Base-by-base conservation (phyloP, 2,329 filamentous ascomycete genomes). In the Phaeosphaeriaceae sp. region DNA sequence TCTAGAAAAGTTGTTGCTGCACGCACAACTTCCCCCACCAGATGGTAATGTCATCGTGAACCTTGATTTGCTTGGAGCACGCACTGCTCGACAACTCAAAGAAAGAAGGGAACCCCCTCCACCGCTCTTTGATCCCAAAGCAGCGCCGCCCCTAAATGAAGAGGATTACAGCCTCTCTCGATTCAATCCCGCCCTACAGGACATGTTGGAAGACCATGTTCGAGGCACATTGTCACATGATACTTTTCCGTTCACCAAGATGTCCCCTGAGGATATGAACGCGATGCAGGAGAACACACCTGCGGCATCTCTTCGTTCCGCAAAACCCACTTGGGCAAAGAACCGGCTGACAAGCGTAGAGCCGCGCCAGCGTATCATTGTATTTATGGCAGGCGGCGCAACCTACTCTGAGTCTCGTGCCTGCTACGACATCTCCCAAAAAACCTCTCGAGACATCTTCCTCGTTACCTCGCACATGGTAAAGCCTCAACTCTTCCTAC, bases 271-370 rank as follows among this genome's bases (percentile, higher is more conserved):
- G 50, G 76, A 81, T 60, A 82, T 87, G 46, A 74, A 82, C 41
- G 77, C 80, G 8, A 67, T 73, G 16, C 83, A 87, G 51, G 75
- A 83, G 30, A 66, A 83, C 36, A 77, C 80, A 1, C 53, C 58
- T 12, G 73, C 76, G 1, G 72, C 89, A 11, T 97, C 93, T 12
- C 82, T 99, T 18, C 88, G 94, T 49, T 90, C 90, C 8, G 92
- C 92, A 13, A 95, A 96, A 66, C 94, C 93, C 1, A 96, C 92
- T 34, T 99, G 94, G 94, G 94, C 94, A 2, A 90, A 90, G 44
- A 87, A 89, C 8, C 87, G 91, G 35, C 82, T 88, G 37, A 83
- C 86, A 21, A 86, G 79, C 50, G 84, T 81, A 52, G 93, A 97
- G 70, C 95, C 92, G 58, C 85, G 88, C 44, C 94, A 99, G 71